Evolutionary conservation across 2,329 filamentous ascomycete species (phyloP).

Genomic region (Grosmannia clavigera): DNA sequence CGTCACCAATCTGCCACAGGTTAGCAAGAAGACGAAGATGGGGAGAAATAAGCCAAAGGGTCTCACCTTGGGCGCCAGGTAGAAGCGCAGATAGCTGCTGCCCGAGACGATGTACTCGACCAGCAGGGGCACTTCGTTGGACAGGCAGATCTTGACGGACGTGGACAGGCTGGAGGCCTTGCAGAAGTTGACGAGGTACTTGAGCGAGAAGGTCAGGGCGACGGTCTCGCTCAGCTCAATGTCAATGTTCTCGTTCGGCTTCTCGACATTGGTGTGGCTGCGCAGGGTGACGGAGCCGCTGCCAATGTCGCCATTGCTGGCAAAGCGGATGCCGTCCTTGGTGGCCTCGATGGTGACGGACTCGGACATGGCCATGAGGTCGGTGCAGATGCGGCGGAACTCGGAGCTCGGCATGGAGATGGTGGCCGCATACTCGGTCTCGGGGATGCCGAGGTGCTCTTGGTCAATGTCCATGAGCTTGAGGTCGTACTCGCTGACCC

Average conservation of each 20-base stretch:
- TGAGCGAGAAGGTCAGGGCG: conserved; percentile 90
- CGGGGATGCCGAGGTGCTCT: conserved; percentile 95
- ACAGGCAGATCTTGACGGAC: conserved; percentile 83
- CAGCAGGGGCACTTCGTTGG: conserved; percentile 87
- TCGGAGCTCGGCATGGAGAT: conserved; percentile 80
- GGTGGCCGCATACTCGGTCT: conserved; percentile 94
- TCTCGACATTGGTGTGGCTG: conserved; percentile 78
- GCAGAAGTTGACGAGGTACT: conserved; percentile 99
- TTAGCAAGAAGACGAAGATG: conserved; percentile 8
- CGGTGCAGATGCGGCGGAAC: conserved; percentile 90
- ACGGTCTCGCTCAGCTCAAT: conserved; percentile 91
- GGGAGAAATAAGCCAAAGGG: background rate
- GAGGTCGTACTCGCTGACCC: conserved; percentile 97
- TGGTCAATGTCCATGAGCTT: conserved; percentile 99
- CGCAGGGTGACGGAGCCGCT: conserved; percentile 88
- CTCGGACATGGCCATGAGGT: conserved; percentile 84
- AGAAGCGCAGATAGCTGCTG: conserved; percentile 89
- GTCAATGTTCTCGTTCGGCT: conserved; percentile 72
- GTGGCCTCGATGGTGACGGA: conserved; percentile 92
- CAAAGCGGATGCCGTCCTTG: conserved; percentile 96
- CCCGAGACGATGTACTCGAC: conserved; percentile 80
- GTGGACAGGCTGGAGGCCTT: conserved; percentile 79
- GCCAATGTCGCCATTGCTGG: conserved; percentile 86
- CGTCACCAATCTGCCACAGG: conserved; percentile 22
- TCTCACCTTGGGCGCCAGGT: conserved; percentile 89